Conservation (phyloP, 768 basidiomycete genomes). For the Saitozyma podzolica region DNA sequence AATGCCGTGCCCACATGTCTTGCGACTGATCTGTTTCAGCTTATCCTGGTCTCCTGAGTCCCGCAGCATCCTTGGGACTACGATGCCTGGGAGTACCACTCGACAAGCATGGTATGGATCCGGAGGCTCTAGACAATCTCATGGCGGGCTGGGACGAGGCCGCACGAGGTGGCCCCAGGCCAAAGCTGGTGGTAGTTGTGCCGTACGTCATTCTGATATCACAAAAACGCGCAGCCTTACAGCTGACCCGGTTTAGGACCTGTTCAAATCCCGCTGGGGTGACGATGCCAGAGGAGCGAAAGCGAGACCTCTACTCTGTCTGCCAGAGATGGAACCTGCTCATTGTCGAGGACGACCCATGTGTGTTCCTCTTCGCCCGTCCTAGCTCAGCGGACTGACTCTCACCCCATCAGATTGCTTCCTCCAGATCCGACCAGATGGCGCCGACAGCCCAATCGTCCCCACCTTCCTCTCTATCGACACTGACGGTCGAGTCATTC, state of each 20-base stretch:
- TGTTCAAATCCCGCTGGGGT: slow-evolving; percentile 76
- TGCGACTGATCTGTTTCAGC: slow-evolving; percentile 11
- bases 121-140: slow-evolving; percentile 61
- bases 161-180: slow-evolving; percentile 58
- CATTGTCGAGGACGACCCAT: slow-evolving; percentile 73
- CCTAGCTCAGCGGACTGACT: slow-evolving; percentile 31
- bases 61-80: slow-evolving; percentile 55
- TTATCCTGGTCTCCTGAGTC: slow-evolving; percentile 55
- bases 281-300: slow-evolving; percentile 64
- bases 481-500: slow-evolving; percentile 40
- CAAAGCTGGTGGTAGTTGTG: slow-evolving; percentile 54
- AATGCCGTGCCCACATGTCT: not conserved
- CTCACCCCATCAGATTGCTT: slow-evolving; percentile 46
- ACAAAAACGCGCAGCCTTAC: not conserved
- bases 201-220: slow-evolving; percentile 8
- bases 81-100: slow-evolving; percentile 57
- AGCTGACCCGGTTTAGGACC: slow-evolving; percentile 41
- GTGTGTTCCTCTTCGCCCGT: slow-evolving; percentile 18
- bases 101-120: slow-evolving; percentile 68
- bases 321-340: slow-evolving; percentile 75
- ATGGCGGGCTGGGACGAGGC: slow-evolving; percentile 66
- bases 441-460: slow-evolving; percentile 31
- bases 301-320: slow-evolving; percentile 72
- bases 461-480: slow-evolving; percentile 41
- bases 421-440: slow-evolving; percentile 44